Base-by-base conservation (phyloP, 73 alveolate species). In the Uronychia setigera region DNA sequence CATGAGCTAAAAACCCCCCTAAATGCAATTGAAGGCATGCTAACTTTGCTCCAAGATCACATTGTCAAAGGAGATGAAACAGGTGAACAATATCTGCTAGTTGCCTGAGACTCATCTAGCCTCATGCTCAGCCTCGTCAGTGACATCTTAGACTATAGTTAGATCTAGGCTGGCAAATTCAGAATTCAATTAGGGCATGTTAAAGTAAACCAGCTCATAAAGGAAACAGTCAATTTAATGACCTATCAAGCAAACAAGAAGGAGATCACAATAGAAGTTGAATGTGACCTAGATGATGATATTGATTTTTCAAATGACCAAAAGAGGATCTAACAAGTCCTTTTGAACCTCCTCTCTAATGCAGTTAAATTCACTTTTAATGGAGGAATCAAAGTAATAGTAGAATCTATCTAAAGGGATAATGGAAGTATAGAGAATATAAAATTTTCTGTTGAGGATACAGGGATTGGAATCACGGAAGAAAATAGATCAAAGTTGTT, bases 161-260 rank as follows among this genome's bases (percentile, higher is more conserved):
- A 76, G 58, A 76, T 76, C 25, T 46, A 76, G 25, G 81, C 81
- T n/a, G 81, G 81, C 9, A 76, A 46, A 31, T 76, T 76, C 81
- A 76, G 32, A 19, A 1, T 76, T n/a, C 29, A 76, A 5, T 28
- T n/a, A 28, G 29, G 32, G 1, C 1, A 1, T 26, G 29, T 76
- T 76, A 1, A 29, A 76, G 58, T 76, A 1, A 1, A 5, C 19
- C 27, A 27, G 9, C 58, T 76, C 1, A 31, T 76, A 5, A 46
- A 76, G 25, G 81, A 76, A 1, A 31, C 32, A 13, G 35, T 30
- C 58, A n/a, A 31, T 76, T 30, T 76, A 28, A 30, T 76, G 9
- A 27, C 31, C 1, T 76, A n/a, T 32, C 81, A 76, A 76, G 29
- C 60, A 1, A 19, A n/a, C 29, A 29, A 76, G 29, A 76, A 76